These are phyloP conservation scores for Noccaea bulbosa DNA, from an alignment of 345 rosid species.

Conservation along the genomic window DNA sequence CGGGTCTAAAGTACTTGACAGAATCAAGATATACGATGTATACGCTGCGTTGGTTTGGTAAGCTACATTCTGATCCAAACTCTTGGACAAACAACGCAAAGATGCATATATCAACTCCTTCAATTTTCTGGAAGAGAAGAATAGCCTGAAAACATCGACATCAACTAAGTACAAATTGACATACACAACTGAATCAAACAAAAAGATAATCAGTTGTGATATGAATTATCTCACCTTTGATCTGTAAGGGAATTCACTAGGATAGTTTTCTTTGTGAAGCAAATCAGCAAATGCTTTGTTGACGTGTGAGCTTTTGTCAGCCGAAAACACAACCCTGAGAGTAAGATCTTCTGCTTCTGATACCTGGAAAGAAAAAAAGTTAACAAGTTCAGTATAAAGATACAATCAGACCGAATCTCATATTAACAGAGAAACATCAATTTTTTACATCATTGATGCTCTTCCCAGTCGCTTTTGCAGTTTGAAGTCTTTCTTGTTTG, in stretches of 20 bases:
- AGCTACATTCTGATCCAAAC: constrained; percentile 78
- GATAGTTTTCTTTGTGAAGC: constrained; percentile 48
- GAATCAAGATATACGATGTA: constrained; percentile 90
- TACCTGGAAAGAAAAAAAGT: constrained; percentile 47
- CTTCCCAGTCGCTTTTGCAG: constrained; percentile 50
- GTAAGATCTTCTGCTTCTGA: constrained; percentile 54
- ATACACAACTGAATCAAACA: constrained; percentile 3
- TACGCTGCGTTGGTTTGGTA: constrained; percentile 85
- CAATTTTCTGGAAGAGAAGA: constrained; percentile 85
- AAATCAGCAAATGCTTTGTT: constrained; percentile 47
- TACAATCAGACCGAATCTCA: neutral
- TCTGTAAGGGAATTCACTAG: constrained; percentile 56
- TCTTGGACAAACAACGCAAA: constrained; percentile 92
- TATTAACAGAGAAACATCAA: neutral
- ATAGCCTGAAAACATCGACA: constrained; percentile 63
- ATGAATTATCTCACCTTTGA: constrained; percentile 55
- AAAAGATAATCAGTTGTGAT: neutral
- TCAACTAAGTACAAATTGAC: neutral
- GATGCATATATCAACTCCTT: constrained; percentile 87
- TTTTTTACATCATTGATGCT: constrained; percentile 53
- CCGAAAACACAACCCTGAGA: constrained; percentile 58
- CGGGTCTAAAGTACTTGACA: constrained; percentile 91
- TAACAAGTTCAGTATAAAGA: constrained; percentile 25
- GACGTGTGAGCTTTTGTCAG: constrained; percentile 48
- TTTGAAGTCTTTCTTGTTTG: constrained; percentile 52